Evolutionary conservation across 257 asterid genomes (phyloP), one percentile per base, ranked within the genome.

Genomic region (Nicotiana benthamiana): DNA sequence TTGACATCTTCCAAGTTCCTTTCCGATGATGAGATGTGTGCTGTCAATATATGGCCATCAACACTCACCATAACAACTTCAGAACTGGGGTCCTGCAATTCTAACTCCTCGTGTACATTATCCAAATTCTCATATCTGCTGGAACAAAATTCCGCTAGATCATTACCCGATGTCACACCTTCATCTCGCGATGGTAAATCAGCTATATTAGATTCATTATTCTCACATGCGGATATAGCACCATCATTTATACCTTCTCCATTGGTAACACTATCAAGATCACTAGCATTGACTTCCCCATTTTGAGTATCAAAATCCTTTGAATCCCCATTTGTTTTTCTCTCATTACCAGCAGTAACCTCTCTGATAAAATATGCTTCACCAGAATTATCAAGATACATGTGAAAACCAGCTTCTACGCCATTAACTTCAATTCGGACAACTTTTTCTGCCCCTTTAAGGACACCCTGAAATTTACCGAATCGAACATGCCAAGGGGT

Each of bases 401-500:
- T 94, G 20, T 91, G 91, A 75, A 91, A 94, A 89, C 87, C 81
- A 20, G 94, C 89, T 80, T 93, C 96, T 1, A 84, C 90, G 0
- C 97, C 98, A 61, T 94, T 94, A 77, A 94, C 98, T 87, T 93
- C 97, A 51, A 94, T 90, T 1, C 87, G 85, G 28, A 94, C 98
- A 18, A 91, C 82, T 83, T 94, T 94, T 81, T 94, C 98, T 0
- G 97, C 92, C 79, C 97, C 94, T 86, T 93, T 93, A 16, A 93
- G 93, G 59, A 94, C 97, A 9, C 97, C 98, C 83, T 93, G 97
- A 84, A 94, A 94, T 79, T 94, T 94, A 53, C 98, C 98, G 63
- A 94, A 94, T 9, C 98, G 86, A 9, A 94, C 97, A 83, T 94
- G 92, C 97, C 98, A 94, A 75, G 98, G 97, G 0, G 97, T 93